Percentiles rank a stretch among this genome's conserved stretches.
phyloP scores from a whole-genome alignment of 805 yeast species.

The Vanderwaltozyma polyspora region DNA sequence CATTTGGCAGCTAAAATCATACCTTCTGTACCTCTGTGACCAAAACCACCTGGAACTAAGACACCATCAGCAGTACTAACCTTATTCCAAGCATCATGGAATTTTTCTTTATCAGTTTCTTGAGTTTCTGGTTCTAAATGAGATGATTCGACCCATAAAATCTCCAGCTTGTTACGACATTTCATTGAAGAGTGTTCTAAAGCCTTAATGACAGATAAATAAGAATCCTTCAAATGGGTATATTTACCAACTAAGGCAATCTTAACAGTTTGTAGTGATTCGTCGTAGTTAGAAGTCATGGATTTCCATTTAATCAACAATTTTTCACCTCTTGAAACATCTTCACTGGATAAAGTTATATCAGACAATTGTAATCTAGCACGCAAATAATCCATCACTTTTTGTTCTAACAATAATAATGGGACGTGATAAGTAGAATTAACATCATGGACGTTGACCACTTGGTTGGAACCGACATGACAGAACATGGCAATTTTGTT shows the following conservation, averaged over 20 bases:
- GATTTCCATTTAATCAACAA: conserved; percentile 70
- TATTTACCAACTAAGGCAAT: conserved; percentile 97
- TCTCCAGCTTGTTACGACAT: conserved; percentile 71
- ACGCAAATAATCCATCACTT: conserved; percentile 59
- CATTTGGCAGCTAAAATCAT: conserved; percentile 94
- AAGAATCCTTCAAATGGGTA: conserved; percentile 89
- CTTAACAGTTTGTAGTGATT: conserved; percentile 73
- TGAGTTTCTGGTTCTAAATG: conserved; percentile 72
- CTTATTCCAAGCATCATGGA: conserved; percentile 91
- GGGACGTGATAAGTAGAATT: conserved; percentile 97
- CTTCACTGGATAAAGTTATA: conserved; percentile 36
- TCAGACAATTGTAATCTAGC: conserved; percentile 54
- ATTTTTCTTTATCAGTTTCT: conserved; percentile 53
- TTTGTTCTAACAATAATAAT: conserved; percentile 76
- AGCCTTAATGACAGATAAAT: conserved; percentile 87
- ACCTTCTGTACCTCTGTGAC: conserved; percentile 94
- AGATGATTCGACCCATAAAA: conserved; percentile 92
- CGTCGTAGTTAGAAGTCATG: conserved; percentile 71
- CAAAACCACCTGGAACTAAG: conserved; percentile 97
- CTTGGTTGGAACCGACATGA: conserved; percentile 97
- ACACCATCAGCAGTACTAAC: conserved; percentile 93
- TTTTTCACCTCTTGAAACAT: conserved; percentile 51
- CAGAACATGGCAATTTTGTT: conserved; percentile 98
- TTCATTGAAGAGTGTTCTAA: conserved; percentile 92
- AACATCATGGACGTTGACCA: conserved; percentile 91